Evolutionary conservation across 139 green algal genomes (phyloP).

Genomic region (Chlamydomonas sp.): DNA sequence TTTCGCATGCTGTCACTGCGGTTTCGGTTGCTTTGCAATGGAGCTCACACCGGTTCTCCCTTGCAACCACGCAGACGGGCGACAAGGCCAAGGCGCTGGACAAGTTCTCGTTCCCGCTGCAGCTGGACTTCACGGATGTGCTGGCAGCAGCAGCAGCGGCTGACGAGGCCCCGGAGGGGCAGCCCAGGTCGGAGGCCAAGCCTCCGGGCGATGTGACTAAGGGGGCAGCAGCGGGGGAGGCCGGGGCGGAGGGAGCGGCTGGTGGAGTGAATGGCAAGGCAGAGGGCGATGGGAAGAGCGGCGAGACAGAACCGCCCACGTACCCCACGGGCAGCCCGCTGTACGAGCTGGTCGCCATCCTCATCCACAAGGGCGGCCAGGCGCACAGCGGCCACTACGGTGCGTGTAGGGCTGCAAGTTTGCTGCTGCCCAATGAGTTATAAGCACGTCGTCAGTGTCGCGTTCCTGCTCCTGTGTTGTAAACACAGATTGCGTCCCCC

Average conservation of each 20-base stretch:
- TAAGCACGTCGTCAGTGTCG: neutral
- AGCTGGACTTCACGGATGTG: conserved; percentile 66
- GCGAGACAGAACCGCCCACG: neutral
- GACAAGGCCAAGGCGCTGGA: conserved; percentile 85
- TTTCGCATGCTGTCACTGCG: too few relatives aligned
- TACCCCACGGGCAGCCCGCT: neutral
- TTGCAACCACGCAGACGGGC: conserved; percentile 56
- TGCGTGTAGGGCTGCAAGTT: conserved; percentile 21
- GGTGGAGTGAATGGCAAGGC: neutral
- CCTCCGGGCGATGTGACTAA: neutral
- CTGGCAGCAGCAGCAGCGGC: conserved; percentile 30
- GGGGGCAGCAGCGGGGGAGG: neutral
- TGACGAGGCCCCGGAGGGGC: neutral
- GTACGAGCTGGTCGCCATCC: conserved; percentile 84
- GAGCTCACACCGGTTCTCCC: neutral
- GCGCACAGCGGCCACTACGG: conserved; percentile 89
- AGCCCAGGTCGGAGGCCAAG: neutral
- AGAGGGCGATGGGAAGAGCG: neutral
- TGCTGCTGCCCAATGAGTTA: neutral
- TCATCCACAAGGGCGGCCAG: conserved; percentile 87
- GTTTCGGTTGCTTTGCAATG: neutral
- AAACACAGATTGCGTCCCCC: neutral
- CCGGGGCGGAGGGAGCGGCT: neutral
- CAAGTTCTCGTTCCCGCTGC: conserved; percentile 83
- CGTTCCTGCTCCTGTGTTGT: too few relatives aligned